These are phyloP conservation scores for Diaporthe helianthi DNA, from an alignment of 2,329 filamentous ascomycete genomes.

Conservation along the genomic window DNA sequence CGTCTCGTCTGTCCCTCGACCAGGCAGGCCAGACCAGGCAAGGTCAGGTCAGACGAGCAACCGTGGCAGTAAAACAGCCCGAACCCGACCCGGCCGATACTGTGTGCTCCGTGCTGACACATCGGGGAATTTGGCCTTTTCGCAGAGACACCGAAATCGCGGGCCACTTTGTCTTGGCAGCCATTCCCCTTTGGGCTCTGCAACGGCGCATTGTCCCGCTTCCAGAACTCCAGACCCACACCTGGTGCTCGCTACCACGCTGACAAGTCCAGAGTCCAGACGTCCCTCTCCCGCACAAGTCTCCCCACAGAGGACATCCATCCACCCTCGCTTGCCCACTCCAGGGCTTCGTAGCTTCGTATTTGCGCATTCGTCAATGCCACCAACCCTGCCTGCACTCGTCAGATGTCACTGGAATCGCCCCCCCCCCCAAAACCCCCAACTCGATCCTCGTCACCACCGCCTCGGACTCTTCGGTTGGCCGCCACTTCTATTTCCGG, in stretches of 20 bases:
- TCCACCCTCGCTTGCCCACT: too few species aligned
- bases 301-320: neutral
- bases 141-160: neutral
- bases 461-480: neutral
- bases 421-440: neutral
- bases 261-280: too few species aligned
- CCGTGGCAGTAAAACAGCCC: neutral
- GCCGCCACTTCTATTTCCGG: slow-evolving; percentile 1
- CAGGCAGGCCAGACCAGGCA: neutral
- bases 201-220: slow-evolving; percentile 26
- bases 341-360: too few species aligned
- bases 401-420: neutral
- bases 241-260: neutral
- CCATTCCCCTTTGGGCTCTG: slow-evolving; percentile 25
- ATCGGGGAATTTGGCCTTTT: slow-evolving; percentile 12
- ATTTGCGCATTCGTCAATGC: slow-evolving; percentile 7
- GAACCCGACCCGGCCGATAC: neutral
- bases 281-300: neutral
- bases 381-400: neutral
- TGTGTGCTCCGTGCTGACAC: too few species aligned
- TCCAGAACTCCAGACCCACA: slow-evolving; percentile 6
- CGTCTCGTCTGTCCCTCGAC: neutral
- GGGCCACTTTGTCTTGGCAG: slow-evolving; percentile 5
- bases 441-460: neutral
- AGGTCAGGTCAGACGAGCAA: neutral